Evolutionary conservation across 2,329 filamentous ascomycete genomes (phyloP).

Genomic region (Fusarium illudens): DNA sequence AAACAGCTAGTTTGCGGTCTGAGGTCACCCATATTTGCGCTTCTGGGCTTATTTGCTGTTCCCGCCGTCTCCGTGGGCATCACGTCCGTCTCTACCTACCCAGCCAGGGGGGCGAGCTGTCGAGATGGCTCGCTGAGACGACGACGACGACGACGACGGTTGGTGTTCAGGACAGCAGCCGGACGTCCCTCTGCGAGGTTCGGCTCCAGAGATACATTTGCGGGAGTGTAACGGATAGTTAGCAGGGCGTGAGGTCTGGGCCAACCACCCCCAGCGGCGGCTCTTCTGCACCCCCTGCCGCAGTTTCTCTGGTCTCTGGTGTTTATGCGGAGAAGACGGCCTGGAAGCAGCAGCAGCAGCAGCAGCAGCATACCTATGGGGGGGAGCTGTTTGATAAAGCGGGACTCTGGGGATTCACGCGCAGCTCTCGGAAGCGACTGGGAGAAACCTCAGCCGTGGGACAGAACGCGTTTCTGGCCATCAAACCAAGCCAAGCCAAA

Average conservation of each 20-base stretch:
- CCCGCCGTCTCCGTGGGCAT: not conserved
- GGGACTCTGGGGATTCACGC: constrained; percentile 30
- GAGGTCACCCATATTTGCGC: constrained; percentile 14
- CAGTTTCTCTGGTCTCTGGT: constrained; percentile 26
- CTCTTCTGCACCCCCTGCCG: constrained; percentile 33
- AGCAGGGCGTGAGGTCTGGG: constrained; percentile 28
- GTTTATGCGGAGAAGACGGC: constrained; percentile 35
- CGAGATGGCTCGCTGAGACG: constrained; percentile 4
- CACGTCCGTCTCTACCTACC: not conserved
- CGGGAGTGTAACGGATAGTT: constrained; percentile 39
- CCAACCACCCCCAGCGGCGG: constrained; percentile 28
- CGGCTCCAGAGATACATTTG: constrained; percentile 28
- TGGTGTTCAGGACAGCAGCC: constrained; percentile 16
- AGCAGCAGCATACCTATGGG: no score
- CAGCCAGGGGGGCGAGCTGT: constrained; percentile 11
- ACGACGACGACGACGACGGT: no score
- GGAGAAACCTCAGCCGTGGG: constrained; percentile 33
- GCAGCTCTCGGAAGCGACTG: constrained; percentile 21
- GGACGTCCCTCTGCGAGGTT: constrained; percentile 18
- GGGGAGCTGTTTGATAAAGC: constrained; percentile 39
- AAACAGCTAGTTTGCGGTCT: constrained; percentile 25
- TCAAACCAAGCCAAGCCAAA: no score
- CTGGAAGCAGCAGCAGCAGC: no score
- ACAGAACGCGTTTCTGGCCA: constrained; percentile 33
- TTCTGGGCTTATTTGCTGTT: constrained; percentile 17